phyloP scores from a whole-genome alignment of 306 rosid species.

The Vigna angularis region DNA sequence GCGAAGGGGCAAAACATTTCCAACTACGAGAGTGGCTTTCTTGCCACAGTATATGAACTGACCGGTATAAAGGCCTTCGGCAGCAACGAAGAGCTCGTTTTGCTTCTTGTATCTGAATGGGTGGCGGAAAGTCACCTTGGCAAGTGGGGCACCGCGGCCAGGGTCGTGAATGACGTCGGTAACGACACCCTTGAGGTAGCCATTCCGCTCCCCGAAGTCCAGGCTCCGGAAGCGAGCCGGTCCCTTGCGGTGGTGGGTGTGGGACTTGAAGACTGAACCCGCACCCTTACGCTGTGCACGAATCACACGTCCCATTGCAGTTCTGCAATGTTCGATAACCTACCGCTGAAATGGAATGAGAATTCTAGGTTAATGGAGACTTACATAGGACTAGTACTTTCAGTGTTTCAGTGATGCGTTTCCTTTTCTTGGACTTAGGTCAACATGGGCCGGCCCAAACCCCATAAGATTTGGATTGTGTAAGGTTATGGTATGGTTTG shows the following conservation, averaged over 20 bases:
- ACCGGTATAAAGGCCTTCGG: slow-evolving; percentile 54
- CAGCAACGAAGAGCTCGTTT: slow-evolving; percentile 52
- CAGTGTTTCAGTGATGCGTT: too few relatives aligned
- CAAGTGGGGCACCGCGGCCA: slow-evolving; percentile 55
- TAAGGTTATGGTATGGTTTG: too few relatives aligned
- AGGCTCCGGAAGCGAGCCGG: slow-evolving; percentile 53
- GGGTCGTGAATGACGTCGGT: slow-evolving; percentile 57
- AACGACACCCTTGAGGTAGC: slow-evolving; percentile 52
- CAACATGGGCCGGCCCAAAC: background rate
- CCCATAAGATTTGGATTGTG: too few relatives aligned
- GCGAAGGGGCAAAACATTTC: slow-evolving; percentile 51
- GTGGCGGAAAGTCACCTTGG: slow-evolving; percentile 54
- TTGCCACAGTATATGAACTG: slow-evolving; percentile 57
- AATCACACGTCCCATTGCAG: slow-evolving; percentile 52
- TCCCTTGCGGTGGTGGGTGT: slow-evolving; percentile 57
- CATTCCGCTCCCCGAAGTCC: slow-evolving; percentile 57
- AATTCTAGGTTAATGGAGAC: background rate
- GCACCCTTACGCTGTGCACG: slow-evolving; percentile 65
- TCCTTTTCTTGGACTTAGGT: too few relatives aligned
- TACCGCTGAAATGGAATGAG: background rate
- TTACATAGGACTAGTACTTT: background rate
- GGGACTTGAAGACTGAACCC: slow-evolving; percentile 58
- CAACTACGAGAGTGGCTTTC: slow-evolving; percentile 52
- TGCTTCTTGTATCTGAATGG: slow-evolving; percentile 60
- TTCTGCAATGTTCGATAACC: background rate